Percentiles rank a stretch among this genome's conserved stretches.
These are phyloP conservation scores for Talaromyces albobiverticillius DNA, from an alignment of 2,329 filamentous ascomycete genomes.

Conservation along the genomic window DNA sequence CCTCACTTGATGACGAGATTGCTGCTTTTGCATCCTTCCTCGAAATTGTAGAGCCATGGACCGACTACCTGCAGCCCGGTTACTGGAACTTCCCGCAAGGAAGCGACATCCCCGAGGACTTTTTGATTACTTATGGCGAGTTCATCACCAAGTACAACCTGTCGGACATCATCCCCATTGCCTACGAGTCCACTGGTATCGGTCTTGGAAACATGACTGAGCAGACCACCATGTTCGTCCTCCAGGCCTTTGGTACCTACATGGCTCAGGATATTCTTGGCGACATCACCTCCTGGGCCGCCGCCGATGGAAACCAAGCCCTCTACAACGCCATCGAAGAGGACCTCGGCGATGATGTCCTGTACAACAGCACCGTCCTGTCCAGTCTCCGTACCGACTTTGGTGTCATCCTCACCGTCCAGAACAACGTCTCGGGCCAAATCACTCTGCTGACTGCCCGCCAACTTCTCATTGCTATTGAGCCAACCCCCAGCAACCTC, in stretches of 20 bases:
- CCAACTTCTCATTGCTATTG: slow-evolving; percentile 37
- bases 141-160: slow-evolving; percentile 51
- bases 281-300: neutral
- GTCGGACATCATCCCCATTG: slow-evolving; percentile 38
- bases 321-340: slow-evolving; percentile 41
- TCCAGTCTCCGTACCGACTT: slow-evolving; percentile 16
- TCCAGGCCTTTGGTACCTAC: slow-evolving; percentile 7
- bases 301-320: slow-evolving; percentile 33
- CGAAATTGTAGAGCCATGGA: slow-evolving; percentile 9
- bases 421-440: slow-evolving; percentile 24
- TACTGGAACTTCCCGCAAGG: slow-evolving; percentile 40
- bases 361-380: slow-evolving; percentile 36
- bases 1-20: neutral
- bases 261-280: slow-evolving; percentile 8
- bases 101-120: slow-evolving; percentile 40
- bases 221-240: slow-evolving; percentile 8
- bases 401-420: slow-evolving; percentile 32
- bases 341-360: slow-evolving; percentile 38
- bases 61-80: slow-evolving; percentile 7
- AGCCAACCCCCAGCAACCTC: slow-evolving; percentile 35
- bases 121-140: slow-evolving; percentile 48
- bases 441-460: slow-evolving; percentile 30
- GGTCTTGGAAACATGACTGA: slow-evolving; percentile 37
- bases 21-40: slow-evolving; percentile 5
- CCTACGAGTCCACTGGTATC: slow-evolving; percentile 39